Conservation (phyloP, 2,329 filamentous ascomycete genomes). For the Dendryphion nanum region DNA sequence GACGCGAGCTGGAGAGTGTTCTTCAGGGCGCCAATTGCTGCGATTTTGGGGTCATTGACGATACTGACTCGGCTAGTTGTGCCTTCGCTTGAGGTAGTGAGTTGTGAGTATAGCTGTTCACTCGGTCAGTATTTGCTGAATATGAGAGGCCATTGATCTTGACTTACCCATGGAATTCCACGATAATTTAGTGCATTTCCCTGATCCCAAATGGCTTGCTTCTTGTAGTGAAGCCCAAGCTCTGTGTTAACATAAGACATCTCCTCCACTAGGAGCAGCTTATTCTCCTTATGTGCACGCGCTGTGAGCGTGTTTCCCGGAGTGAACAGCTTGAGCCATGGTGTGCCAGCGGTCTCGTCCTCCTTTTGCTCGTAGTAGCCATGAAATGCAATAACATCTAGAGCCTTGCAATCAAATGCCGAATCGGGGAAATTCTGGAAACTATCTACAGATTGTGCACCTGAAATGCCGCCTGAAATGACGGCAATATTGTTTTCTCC, state of each 20-base stretch:
- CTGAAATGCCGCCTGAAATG: constrained; percentile 36
- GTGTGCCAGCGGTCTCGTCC: constrained; percentile 27
- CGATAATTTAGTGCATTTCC: constrained; percentile 35
- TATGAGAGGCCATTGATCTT: not conserved
- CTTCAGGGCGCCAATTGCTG: constrained; percentile 21
- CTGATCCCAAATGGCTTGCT: constrained; percentile 33
- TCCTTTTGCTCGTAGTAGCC: constrained; percentile 26
- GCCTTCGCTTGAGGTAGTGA: constrained; percentile 24
- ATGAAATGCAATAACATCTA: constrained; percentile 37
- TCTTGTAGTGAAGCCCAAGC: constrained; percentile 27
- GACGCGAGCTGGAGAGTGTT: constrained; percentile 19
- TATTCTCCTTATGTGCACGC: constrained; percentile 22
- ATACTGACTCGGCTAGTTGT: constrained; percentile 21
- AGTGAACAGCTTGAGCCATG: constrained; percentile 34
- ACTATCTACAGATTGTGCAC: constrained; percentile 20
- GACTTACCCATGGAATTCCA: constrained; percentile 36
- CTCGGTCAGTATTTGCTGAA: not conserved
- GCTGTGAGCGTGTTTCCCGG: constrained; percentile 34
- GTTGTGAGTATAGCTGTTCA: constrained; percentile 28
- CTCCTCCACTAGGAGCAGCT: constrained; percentile 35
- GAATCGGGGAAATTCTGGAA: constrained; percentile 33
- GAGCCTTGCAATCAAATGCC: constrained; percentile 28
- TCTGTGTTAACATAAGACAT: constrained; percentile 29
- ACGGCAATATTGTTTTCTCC: constrained; percentile 30
- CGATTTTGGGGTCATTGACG: constrained; percentile 15